Conservation (phyloP, 306 rosid genomes). For the Hylodesmum podocarpum region DNA sequence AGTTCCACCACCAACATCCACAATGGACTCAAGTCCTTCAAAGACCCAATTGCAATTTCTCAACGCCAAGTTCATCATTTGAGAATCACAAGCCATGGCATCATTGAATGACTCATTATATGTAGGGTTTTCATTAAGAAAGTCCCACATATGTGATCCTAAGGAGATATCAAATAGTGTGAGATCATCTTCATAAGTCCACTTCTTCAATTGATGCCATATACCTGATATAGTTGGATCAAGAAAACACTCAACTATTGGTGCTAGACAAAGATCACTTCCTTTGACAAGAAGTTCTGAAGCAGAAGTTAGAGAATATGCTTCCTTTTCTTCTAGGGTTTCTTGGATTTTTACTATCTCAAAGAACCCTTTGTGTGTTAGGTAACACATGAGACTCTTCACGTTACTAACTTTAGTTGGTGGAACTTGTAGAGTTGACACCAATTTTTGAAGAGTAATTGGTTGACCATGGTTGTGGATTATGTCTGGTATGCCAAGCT, state of each 20-base stretch:
- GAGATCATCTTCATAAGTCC: conserved; percentile 31
- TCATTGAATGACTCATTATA: conserved; percentile 25
- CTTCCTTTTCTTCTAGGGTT: background rate
- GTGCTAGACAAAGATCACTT: conserved; percentile 20
- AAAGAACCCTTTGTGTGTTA: conserved; percentile 44
- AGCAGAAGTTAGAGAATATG: conserved; percentile 35
- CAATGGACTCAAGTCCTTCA: conserved; percentile 37
- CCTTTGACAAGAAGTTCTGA: conserved; percentile 40
- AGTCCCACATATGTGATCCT: conserved; percentile 33
- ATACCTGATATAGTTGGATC: background rate
- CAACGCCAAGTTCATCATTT: conserved; percentile 35
- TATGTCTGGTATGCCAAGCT: conserved; percentile 30
- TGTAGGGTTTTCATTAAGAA: conserved; percentile 1
- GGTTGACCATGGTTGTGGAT: conserved; percentile 43
- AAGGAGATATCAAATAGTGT: conserved; percentile 22
- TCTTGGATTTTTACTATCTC: background rate
- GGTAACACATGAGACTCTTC: conserved; percentile 38
- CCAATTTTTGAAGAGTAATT: conserved; percentile 36
- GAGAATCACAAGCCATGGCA: conserved; percentile 49
- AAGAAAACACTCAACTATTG: conserved; percentile 3
- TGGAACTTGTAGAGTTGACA: conserved; percentile 39
- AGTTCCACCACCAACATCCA: conserved; percentile 41
- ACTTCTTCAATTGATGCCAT: conserved; percentile 20
- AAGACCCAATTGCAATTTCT: conserved; percentile 35
- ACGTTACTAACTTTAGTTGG: conserved; percentile 12